These are phyloP conservation scores for Vaccinium vitisidaea DNA, from an alignment of 148 eudicot genomes.

Conservation along the genomic window DNA sequence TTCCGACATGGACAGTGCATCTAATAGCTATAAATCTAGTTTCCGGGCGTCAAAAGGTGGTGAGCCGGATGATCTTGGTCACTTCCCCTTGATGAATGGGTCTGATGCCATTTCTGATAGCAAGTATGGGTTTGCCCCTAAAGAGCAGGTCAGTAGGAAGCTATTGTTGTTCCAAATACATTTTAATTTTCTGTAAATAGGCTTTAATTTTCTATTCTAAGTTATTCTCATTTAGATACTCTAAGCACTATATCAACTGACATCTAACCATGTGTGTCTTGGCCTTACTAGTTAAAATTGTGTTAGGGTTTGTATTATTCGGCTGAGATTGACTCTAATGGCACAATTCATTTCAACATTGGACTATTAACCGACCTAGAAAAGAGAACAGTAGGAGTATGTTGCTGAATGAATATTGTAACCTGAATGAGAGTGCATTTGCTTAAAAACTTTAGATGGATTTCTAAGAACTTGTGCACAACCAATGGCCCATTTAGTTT, in stretches of 20 bases:
- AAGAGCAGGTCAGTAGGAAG: constrained; percentile 30
- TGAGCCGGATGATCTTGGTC: constrained; percentile 22
- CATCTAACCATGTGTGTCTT: not conserved
- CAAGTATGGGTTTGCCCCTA: constrained; percentile 21
- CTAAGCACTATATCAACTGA: not conserved
- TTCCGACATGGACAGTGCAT: constrained; percentile 29
- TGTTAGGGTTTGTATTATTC: not conserved
- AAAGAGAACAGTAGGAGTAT: constrained; percentile 16
- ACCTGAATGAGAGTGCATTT: not conserved
- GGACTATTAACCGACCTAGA: constrained; percentile 7
- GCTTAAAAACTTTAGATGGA: not conserved
- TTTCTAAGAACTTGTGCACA: not conserved
- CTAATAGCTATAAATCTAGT: constrained; percentile 30
- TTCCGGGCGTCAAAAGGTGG: constrained; percentile 28
- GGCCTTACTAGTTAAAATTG: not conserved
- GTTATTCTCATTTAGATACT: not conserved
- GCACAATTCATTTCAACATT: constrained; percentile 12
- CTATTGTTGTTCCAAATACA: not conserved
- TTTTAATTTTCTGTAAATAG: not conserved
- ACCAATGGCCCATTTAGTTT: not conserved
- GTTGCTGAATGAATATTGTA: not conserved
- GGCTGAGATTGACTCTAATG: constrained; percentile 13
- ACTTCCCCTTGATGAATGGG: constrained; percentile 29
- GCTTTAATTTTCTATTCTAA: not conserved
- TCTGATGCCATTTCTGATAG: constrained; percentile 27